phyloP scores from a whole-genome alignment of 73 alveolate genomes.

The Paraurostyla sp. region DNA sequence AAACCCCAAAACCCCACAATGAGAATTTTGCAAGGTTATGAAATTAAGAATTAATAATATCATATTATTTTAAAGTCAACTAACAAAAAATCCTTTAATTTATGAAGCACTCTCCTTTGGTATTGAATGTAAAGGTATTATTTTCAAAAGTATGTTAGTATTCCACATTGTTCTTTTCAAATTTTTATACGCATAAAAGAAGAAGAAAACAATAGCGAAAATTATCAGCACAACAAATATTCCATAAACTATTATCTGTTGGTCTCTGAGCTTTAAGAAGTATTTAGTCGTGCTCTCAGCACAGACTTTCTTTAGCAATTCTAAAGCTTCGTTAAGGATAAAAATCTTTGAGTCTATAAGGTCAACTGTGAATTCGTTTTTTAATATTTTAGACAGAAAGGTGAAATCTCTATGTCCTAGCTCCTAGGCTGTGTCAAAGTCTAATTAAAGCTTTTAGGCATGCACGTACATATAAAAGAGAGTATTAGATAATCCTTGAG shows the following conservation, averaged over 20 bases:
- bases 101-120: background rate
- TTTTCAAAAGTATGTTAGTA: background rate
- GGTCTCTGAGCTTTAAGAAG: background rate
- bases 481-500: background rate
- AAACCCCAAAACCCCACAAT: too few relatives aligned
- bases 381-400: background rate
- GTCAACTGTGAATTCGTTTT: background rate
- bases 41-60: too few relatives aligned
- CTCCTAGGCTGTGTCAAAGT: background rate
- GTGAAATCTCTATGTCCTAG: background rate
- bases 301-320: background rate
- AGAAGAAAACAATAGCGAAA: background rate
- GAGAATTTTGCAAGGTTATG: too few relatives aligned
- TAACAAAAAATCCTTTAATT: slow-evolving; percentile 31
- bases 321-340: background rate
- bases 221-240: background rate
- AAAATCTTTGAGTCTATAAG: background rate
- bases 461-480: background rate
- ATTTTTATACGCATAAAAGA: background rate
- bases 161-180: slow-evolving; percentile 28
- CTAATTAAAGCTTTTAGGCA: background rate
- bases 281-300: slow-evolving; percentile 3
- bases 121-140: background rate
- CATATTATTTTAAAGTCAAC: too few relatives aligned
- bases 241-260: background rate